Percentiles rank a stretch among this genome's conserved stretches.
Evolutionary conservation across 768 basidiomycete species (phyloP).

Genomic region (Hebeloma cylindrosporum): DNA sequence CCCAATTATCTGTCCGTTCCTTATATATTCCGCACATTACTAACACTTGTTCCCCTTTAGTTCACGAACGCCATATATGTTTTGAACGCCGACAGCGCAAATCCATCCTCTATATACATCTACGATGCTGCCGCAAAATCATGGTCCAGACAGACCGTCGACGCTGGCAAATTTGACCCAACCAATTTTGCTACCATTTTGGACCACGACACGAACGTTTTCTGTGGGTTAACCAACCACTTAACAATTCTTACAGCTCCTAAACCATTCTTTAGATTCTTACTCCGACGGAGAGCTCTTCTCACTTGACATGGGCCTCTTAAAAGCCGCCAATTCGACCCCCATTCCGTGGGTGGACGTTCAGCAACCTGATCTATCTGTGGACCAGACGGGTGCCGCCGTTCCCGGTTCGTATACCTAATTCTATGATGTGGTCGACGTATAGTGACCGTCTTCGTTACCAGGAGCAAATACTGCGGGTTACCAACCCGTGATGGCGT

Average conservation of each 20-base stretch:
- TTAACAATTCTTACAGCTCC: neutral
- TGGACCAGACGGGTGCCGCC: slow-evolving; percentile 13
- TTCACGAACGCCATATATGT: slow-evolving; percentile 87
- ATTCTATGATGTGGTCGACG: neutral
- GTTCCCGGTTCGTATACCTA: slow-evolving; percentile 7
- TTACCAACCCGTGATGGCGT: slow-evolving; percentile 75
- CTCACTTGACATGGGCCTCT: slow-evolving; percentile 65
- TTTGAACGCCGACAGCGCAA: slow-evolving; percentile 71
- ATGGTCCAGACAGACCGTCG: slow-evolving; percentile 76
- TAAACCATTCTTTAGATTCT: slow-evolving; percentile 48
- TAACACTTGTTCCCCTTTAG: slow-evolving; percentile 35
- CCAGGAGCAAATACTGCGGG: slow-evolving; percentile 34
- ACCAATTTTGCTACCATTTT: slow-evolving; percentile 69
- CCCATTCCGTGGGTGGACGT: slow-evolving; percentile 67
- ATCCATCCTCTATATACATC: slow-evolving; percentile 72
- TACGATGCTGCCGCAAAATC: slow-evolving; percentile 71
- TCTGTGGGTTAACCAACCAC: slow-evolving; percentile 52
- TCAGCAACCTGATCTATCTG: slow-evolving; percentile 49
- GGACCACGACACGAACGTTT: slow-evolving; percentile 93
- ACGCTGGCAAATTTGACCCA: slow-evolving; percentile 57
- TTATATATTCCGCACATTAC: slow-evolving; percentile 8
- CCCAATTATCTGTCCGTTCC: slow-evolving; percentile 2
- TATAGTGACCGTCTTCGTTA: neutral
- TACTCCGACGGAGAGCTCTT: slow-evolving; percentile 65
- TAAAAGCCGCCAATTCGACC: slow-evolving; percentile 59